phyloP scores from a whole-genome alignment of 31 red algal genomes.

The Porphyra umbilicalis region DNA sequence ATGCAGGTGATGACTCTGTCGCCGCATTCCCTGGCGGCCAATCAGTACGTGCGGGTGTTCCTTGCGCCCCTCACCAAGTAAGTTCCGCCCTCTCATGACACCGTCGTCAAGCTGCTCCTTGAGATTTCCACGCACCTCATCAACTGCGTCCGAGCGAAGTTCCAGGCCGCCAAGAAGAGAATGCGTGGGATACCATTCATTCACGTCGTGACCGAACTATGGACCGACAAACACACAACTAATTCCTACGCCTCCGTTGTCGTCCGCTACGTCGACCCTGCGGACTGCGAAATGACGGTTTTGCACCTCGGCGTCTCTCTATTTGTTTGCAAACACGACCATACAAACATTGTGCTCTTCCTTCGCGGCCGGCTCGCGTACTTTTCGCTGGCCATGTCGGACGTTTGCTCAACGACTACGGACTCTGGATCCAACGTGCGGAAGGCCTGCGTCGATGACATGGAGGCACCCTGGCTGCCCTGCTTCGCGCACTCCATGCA shows the following conservation, averaged over 20 bases:
- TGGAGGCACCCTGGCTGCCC: neutral
- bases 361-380: neutral
- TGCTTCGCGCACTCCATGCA: neutral
- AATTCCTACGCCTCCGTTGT: neutral
- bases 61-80: neutral
- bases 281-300: neutral
- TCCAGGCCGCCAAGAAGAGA: neutral
- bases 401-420: neutral
- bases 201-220: neutral
- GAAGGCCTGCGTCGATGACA: neutral
- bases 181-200: neutral
- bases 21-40: neutral
- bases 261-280: neutral
- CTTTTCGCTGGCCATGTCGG: neutral
- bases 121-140: neutral
- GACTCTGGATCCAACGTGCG: neutral
- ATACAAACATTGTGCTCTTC: neutral
- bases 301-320: neutral
- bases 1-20: neutral
- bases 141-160: neutral
- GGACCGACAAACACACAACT: neutral
- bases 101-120: neutral
- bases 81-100: neutral
- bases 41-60: neutral
- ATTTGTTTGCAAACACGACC: neutral